Evolutionary conservation across 345 rosid species (phyloP).

Genomic region (Carallia pectinifolia): DNA sequence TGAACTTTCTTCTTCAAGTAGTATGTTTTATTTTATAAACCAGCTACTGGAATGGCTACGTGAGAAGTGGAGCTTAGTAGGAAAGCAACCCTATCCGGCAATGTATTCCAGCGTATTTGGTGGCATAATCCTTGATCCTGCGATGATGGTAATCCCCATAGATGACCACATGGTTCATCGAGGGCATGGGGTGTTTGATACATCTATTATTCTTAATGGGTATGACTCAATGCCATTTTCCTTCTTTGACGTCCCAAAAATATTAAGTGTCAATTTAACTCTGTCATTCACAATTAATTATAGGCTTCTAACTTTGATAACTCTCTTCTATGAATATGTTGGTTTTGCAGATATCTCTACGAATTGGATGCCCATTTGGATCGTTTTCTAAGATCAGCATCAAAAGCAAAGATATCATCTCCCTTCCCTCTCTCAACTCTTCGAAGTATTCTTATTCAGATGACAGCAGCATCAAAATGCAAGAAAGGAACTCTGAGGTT

Average conservation of each 20-base stretch:
- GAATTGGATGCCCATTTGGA: slow-evolving; percentile 66
- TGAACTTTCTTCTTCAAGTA: neutral
- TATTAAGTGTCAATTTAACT: too few species aligned
- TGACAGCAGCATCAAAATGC: slow-evolving; percentile 52
- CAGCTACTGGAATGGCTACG: slow-evolving; percentile 61
- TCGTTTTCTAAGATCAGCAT: slow-evolving; percentile 59
- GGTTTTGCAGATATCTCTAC: slow-evolving; percentile 43
- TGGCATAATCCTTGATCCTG: slow-evolving; percentile 66
- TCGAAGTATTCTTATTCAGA: slow-evolving; percentile 56
- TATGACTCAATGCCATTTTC: slow-evolving; percentile 17
- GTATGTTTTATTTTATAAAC: neutral
- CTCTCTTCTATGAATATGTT: neutral
- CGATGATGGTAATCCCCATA: slow-evolving; percentile 67
- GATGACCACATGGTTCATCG: slow-evolving; percentile 84
- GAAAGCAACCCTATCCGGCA: slow-evolving; percentile 59
- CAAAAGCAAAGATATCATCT: slow-evolving; percentile 49
- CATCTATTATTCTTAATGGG: slow-evolving; percentile 63
- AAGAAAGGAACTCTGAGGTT: slow-evolving; percentile 59
- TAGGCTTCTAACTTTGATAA: neutral
- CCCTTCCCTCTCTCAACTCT: slow-evolving; percentile 62
- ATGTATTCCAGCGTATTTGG: slow-evolving; percentile 69
- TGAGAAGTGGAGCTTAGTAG: slow-evolving; percentile 53
- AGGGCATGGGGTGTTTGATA: slow-evolving; percentile 73
- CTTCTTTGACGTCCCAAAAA: neutral
- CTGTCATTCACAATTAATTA: neutral